Evolutionary conservation across 495 filamentous ascomycete species (phyloP).

Genomic region (Pyrenula aspistea): DNA sequence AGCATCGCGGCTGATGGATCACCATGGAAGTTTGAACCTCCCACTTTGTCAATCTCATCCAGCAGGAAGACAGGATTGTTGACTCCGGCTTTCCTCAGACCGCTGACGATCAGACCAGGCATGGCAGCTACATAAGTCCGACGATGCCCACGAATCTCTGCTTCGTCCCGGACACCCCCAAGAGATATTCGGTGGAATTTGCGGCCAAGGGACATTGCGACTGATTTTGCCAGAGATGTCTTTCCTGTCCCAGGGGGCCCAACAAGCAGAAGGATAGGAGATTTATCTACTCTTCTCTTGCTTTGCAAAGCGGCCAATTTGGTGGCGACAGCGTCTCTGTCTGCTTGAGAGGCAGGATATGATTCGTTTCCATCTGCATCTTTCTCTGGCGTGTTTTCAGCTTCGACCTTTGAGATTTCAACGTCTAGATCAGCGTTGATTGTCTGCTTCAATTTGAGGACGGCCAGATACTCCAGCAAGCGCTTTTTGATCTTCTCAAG

Average conservation of each 20-base stretch:
- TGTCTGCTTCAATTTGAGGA: slow-evolving; percentile 84
- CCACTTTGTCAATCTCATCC: slow-evolving; percentile 98
- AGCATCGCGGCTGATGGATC: slow-evolving; percentile 98
- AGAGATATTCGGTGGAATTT: slow-evolving; percentile 98
- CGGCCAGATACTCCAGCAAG: slow-evolving; percentile 88
- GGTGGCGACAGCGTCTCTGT: slow-evolving; percentile 33
- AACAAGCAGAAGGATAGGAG: slow-evolving; percentile 86
- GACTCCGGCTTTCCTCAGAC: slow-evolving; percentile 91
- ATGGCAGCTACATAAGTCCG: slow-evolving; percentile 97
- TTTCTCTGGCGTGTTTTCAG: slow-evolving; percentile 38
- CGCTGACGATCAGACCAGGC: slow-evolving; percentile 91
- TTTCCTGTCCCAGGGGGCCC: slow-evolving; percentile 95
- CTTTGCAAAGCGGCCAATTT: slow-evolving; percentile 59
- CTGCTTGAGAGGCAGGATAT: slow-evolving; percentile 23
- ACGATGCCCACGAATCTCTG: slow-evolving; percentile 91
- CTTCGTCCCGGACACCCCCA: slow-evolving; percentile 91
- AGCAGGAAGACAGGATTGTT: slow-evolving; percentile 93
- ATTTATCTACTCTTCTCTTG: slow-evolving; percentile 80
- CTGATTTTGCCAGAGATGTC: slow-evolving; percentile 87
- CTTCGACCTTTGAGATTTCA: slow-evolving; percentile 55
- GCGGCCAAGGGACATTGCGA: slow-evolving; percentile 80
- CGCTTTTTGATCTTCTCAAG: slow-evolving; percentile 97
- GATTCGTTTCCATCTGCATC: slow-evolving; percentile 22
- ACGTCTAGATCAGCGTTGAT: slow-evolving; percentile 69
- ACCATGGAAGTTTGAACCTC: slow-evolving; percentile 83